Evolutionary conservation across 768 basidiomycete species (phyloP), one percentile per base, ranked within the genome.

Genomic region (Calvatia gigantea): DNA sequence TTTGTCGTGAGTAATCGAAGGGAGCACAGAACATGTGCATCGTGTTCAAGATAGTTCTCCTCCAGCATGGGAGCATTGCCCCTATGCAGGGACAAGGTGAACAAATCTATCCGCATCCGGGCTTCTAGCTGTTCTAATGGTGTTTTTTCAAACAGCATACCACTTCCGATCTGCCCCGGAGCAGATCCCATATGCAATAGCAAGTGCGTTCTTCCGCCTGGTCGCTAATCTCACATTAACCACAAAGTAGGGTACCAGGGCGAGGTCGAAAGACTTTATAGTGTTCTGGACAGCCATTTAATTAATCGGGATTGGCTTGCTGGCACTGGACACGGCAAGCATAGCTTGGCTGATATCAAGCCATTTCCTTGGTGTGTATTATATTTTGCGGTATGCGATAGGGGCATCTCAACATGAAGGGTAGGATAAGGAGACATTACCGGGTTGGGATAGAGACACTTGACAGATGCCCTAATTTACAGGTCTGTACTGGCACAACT

Each of bases 261-360:
- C 39, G 93, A 94, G 74, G 88, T 88, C 2, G 82, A 81, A 60
- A 81, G 93, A n/a, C 76, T 93, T 21, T 91, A 87, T 64, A 73
- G 79, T 15, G 92, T 94, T 5, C 76, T 94, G 32, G 83, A 94
- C 63, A 80, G 83, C 37, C 82, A 85, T 21, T 77, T 93, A 28
- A 66, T 73, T 41, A 80, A 74, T 48, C 78, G 86, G 17, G 89
- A 92, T 37, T 94, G 79, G 66, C 79, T 94, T 11, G 90, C 79
- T 25, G 91, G 92, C 21, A 73, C 82, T 7, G 84, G 81, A 3
- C 74, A 72, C 51, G 87, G 86, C 28, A 81, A 75, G 56, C 79
- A 78, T 65, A 79, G 76, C 32, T 70, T 91, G 43, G 90, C 86
- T 8, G 87, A 90, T 63, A 69, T 88, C 56, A 90, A 89, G 37